Evolutionary conservation across 345 rosid genomes (phyloP).

Genomic region (Citrus australasica): DNA sequence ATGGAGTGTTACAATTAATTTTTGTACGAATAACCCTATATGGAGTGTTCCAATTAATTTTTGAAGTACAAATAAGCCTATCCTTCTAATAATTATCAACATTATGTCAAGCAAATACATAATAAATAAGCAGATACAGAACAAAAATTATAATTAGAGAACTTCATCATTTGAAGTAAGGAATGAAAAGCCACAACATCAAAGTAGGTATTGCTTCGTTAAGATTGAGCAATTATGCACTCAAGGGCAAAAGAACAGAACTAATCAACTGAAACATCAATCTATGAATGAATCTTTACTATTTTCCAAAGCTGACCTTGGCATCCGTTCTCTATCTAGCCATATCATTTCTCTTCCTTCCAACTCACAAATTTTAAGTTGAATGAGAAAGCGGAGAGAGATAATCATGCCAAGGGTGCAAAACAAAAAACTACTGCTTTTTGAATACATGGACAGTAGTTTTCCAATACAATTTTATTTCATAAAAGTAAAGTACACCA

Average conservation of each 20-base stretch:
- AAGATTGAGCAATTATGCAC: neutral
- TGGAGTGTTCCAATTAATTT: no score
- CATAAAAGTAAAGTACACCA: neutral
- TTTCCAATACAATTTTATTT: conserved; percentile 15
- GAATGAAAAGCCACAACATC: neutral
- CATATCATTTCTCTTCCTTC: neutral
- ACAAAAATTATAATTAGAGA: no score
- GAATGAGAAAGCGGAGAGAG: neutral
- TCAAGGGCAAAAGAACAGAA: neutral
- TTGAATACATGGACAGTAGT: neutral
- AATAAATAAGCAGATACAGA: neutral
- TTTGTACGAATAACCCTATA: no score
- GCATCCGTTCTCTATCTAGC: neutral
- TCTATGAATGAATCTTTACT: neutral
- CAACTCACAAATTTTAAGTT: neutral
- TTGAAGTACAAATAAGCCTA: no score
- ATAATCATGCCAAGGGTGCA: neutral
- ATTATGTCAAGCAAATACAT: no score
- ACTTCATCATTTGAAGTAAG: neutral
- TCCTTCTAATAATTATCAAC: no score
- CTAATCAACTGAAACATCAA: neutral
- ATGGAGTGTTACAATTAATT: no score
- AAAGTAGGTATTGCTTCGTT: neutral
- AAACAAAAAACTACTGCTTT: neutral
- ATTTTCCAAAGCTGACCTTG: neutral